Evolutionary conservation across 2,329 filamentous ascomycete genomes (phyloP), one percentile per base, ranked within the genome.

Genomic region (Rhytidhysteron rufulum): DNA sequence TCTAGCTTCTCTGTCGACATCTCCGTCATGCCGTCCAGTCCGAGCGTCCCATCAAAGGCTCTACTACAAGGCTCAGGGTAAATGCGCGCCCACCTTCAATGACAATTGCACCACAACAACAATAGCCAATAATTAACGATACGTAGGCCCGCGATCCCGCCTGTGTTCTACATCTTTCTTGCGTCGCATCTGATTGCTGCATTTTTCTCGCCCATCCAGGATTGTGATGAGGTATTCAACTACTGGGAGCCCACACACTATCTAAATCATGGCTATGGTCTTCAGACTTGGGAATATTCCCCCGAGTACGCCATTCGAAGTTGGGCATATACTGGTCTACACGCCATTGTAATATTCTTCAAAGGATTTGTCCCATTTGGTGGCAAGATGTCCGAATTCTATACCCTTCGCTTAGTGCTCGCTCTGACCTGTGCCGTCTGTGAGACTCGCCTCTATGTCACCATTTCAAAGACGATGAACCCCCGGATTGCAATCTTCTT

Each of bases 191-290:
- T 85, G 15, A 55, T 91, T 17, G 86, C 91, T 5, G 93, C 91
- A 9, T 58, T 85, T 22, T 91, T 84, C 62, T 83, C 89, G 2
- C 93, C 93, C 0, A 95, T 98, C 50, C 90, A 96, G 64, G 93
- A 98, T 67, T 98, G 93, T 63, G 93, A 98, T 57, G 93, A 98
- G 71, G 91, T 91, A 9, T 98, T 95, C 77, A 98, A 98, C 65
- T 98, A 95, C 73, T 98, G 91, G 89, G 93, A 98, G 58, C 91
- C 93, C 0, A 82, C 90, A 0, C 93, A 98, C 67, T 98, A 96
- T 66, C 78, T 98, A 20, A 85, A 82, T 43, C 89, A 96, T 71
- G 87, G 88, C 54, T 91, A 95, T 59, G 93, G 91, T 29, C 75
- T 96, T 37, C 90, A 98, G 70, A 98, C 93, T 1, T 98, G 93